Percentiles rank a stretch among this genome's conserved stretches.
Evolutionary conservation across 2,329 filamentous ascomycete species (phyloP).

Genomic region (Claviceps africana): DNA sequence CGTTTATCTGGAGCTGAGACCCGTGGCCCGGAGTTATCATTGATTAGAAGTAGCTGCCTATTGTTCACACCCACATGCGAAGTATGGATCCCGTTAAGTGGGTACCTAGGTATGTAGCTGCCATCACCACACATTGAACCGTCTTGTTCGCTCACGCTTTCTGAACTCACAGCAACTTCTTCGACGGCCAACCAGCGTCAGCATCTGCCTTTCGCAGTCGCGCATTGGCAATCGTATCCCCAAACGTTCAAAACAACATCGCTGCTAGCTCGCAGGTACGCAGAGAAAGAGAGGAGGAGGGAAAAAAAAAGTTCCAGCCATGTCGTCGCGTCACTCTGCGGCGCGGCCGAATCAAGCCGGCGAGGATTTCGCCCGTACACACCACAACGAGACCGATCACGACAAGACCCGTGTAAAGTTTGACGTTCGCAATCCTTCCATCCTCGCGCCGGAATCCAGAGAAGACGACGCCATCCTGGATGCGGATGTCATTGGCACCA

Average conservation of each 20-base stretch:
- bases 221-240: not conserved
- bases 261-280: not conserved
- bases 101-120: not conserved
- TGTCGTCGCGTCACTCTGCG: constrained; percentile 13
- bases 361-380: constrained; percentile 65
- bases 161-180: not conserved
- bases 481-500: constrained; percentile 80
- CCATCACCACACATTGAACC: not conserved
- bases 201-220: not conserved
- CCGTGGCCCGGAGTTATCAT: no score
- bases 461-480: constrained; percentile 64
- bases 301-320: not conserved
- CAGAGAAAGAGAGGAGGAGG: no score
- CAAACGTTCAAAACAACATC: not conserved
- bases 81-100: no score
- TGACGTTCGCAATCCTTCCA: constrained; percentile 87
- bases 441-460: constrained; percentile 67
- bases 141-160: not conserved
- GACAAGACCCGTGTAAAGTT: constrained; percentile 71
- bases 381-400: constrained; percentile 45
- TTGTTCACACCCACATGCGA: no score
- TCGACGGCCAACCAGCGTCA: not conserved
- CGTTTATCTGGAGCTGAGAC: not conserved
- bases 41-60: no score
- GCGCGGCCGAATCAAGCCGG: constrained; percentile 72